phyloP scores from a whole-genome alignment of 2,329 filamentous ascomycete species.

The Fusarium chuoi region DNA sequence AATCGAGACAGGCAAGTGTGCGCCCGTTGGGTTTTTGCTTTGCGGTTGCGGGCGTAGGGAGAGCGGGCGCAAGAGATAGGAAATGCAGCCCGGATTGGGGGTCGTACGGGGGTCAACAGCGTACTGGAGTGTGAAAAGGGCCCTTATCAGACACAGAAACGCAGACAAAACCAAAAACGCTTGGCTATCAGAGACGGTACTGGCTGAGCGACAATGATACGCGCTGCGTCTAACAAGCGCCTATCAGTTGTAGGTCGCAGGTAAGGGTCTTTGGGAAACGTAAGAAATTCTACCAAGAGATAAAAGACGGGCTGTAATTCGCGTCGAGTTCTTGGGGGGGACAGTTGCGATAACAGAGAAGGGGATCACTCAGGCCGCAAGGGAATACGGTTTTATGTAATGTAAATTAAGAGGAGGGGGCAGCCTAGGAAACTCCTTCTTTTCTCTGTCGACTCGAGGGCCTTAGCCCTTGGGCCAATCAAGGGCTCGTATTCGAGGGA shows the following conservation, averaged over 20 bases:
- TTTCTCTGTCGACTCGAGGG: slow-evolving; percentile 34
- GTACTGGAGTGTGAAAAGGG: slow-evolving; percentile 21
- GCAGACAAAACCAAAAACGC: slow-evolving; percentile 21
- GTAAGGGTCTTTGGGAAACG: slow-evolving; percentile 41
- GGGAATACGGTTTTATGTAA: slow-evolving; percentile 52
- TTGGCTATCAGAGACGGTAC: slow-evolving; percentile 31
- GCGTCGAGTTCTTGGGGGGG: slow-evolving; percentile 44
- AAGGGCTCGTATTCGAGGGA: not conserved
- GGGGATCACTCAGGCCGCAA: slow-evolving; percentile 46
- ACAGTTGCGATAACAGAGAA: slow-evolving; percentile 46
- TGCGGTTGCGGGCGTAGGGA: slow-evolving; percentile 52
- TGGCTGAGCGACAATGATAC: slow-evolving; percentile 29
- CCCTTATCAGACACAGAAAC: slow-evolving; percentile 24
- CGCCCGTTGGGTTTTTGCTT: slow-evolving; percentile 51
- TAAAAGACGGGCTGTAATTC: slow-evolving; percentile 46
- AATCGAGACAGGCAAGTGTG: slow-evolving; percentile 44
- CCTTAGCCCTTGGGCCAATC: slow-evolving; percentile 36
- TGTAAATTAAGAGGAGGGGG: slow-evolving; percentile 49
- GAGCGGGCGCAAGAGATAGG: slow-evolving; percentile 49
- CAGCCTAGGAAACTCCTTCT: slow-evolving; percentile 39
- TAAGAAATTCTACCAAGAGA: slow-evolving; percentile 48
- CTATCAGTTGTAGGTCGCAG: slow-evolving; percentile 43
- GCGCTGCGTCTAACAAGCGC: slow-evolving; percentile 43
- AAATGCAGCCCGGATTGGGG: slow-evolving; percentile 44
- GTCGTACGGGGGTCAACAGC: slow-evolving; percentile 43